Evolutionary conservation across 2,329 filamentous ascomycete species (phyloP).

Genomic region (Aureobasidium sp.): DNA sequence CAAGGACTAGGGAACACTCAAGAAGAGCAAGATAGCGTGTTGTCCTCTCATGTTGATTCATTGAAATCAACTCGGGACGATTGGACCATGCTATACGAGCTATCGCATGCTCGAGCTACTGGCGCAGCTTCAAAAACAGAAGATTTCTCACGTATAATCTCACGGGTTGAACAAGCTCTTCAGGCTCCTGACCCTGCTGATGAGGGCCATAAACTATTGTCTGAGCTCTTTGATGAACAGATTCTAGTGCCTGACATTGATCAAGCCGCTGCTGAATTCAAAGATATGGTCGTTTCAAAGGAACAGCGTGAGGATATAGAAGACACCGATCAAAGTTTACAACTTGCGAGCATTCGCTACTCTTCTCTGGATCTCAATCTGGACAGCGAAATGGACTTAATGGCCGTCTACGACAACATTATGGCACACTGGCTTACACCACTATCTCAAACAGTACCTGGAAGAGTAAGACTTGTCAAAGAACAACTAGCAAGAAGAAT

Average conservation of each 20-base stretch:
- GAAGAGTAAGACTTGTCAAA: slow-evolving; percentile 23
- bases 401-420: slow-evolving; percentile 17
- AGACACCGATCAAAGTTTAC: background rate
- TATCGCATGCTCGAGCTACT: background rate
- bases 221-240: slow-evolving; percentile 11
- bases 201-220: background rate
- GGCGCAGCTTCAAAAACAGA: background rate
- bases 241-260: slow-evolving; percentile 15
- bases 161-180: background rate
- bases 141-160: background rate
- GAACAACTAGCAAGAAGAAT: slow-evolving; percentile 20
- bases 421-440: slow-evolving; percentile 20
- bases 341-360: slow-evolving; percentile 9
- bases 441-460: slow-evolving; percentile 18
- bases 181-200: background rate
- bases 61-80: background rate
- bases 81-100: slow-evolving; percentile 12
- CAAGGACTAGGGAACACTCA: background rate
- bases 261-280: slow-evolving; percentile 12
- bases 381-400: background rate
- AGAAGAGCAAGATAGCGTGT: background rate
- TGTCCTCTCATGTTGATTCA: background rate
- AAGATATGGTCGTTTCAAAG: slow-evolving; percentile 1
- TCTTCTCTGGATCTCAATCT: slow-evolving; percentile 4
- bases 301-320: background rate